Percentiles rank a stretch among this genome's conserved stretches.
These are phyloP conservation scores for Saposhnikovia divaricata DNA, from an alignment of 129 eudicot genomes.

Conservation along the genomic window DNA sequence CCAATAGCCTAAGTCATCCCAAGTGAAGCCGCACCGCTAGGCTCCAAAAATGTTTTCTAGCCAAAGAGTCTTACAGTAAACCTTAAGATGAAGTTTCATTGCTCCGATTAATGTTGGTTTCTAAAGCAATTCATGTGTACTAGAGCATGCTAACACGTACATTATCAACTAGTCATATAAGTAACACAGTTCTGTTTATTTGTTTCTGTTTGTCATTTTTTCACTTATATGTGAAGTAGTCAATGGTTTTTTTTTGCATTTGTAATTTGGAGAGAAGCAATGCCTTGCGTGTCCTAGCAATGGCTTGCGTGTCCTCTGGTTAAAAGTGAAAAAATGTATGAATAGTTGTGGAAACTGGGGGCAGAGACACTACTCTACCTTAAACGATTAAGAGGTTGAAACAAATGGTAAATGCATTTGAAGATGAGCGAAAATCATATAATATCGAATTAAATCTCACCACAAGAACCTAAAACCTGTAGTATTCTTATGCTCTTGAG, in stretches of 20 bases:
- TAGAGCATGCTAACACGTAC: too few species aligned
- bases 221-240: too few species aligned
- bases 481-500: not conserved
- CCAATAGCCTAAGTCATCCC: too few species aligned
- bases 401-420: not conserved
- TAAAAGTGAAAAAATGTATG: not conserved
- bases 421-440: not conserved
- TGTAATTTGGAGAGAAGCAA: not conserved
- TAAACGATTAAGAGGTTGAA: not conserved
- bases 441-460: not conserved
- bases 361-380: not conserved
- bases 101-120: too few species aligned
- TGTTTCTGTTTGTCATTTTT: not conserved
- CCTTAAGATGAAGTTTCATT: too few species aligned
- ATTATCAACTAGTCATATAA: too few species aligned
- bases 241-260: too few species aligned
- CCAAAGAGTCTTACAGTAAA: too few species aligned
- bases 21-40: too few species aligned
- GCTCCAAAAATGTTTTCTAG: too few species aligned
- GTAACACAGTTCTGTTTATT: not conserved
- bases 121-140: too few species aligned
- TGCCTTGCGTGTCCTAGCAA: not conserved
- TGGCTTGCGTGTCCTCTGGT: not conserved
- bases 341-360: not conserved
- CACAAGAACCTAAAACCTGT: not conserved